Evolutionary conservation across 805 yeast species (phyloP).

Genomic region (Candida vaughaniae): DNA sequence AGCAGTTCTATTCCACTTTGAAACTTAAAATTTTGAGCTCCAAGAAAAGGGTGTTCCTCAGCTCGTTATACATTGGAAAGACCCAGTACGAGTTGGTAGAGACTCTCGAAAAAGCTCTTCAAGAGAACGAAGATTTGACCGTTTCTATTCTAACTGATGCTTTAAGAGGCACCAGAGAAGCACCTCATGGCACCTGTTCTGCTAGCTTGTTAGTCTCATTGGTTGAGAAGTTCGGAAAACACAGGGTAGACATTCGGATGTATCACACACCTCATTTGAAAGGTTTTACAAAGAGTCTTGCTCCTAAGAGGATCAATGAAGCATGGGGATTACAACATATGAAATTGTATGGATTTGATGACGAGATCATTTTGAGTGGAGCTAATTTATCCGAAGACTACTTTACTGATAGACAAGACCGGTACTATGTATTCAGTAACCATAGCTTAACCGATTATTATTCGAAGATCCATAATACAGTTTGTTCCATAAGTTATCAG

Average conservation of each 20-base stretch:
- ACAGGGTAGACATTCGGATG: constrained; percentile 74
- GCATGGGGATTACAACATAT: constrained; percentile 94
- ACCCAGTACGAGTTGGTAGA: constrained; percentile 72
- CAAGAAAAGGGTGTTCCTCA: constrained; percentile 66
- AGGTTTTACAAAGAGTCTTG: constrained; percentile 60
- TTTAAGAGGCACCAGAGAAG: constrained; percentile 88
- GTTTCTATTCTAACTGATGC: constrained; percentile 83
- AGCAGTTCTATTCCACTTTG: constrained; percentile 65
- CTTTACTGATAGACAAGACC: constrained; percentile 91
- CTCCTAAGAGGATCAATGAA: constrained; percentile 87
- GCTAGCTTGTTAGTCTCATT: constrained; percentile 72
- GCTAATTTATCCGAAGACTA: constrained; percentile 92
- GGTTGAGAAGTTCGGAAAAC: constrained; percentile 59
- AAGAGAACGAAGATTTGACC: constrained; percentile 55
- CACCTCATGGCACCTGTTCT: constrained; percentile 67
- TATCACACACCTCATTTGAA: constrained; percentile 86
- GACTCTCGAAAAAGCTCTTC: constrained; percentile 60
- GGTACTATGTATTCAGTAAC: constrained; percentile 75
- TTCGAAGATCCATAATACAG: constrained; percentile 62
- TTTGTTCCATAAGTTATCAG: constrained; percentile 70
- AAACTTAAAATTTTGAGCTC: constrained; percentile 64
- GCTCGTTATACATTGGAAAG: constrained; percentile 85
- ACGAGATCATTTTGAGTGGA: constrained; percentile 83
- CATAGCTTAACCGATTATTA: constrained; percentile 67
- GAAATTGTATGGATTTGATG: constrained; percentile 94